A percentile compares a stretch with the other conserved stretches of the same genome.
Evolutionary conservation across 164 flowering plant species (phyloP).

Genomic region (Malania oleifera): DNA sequence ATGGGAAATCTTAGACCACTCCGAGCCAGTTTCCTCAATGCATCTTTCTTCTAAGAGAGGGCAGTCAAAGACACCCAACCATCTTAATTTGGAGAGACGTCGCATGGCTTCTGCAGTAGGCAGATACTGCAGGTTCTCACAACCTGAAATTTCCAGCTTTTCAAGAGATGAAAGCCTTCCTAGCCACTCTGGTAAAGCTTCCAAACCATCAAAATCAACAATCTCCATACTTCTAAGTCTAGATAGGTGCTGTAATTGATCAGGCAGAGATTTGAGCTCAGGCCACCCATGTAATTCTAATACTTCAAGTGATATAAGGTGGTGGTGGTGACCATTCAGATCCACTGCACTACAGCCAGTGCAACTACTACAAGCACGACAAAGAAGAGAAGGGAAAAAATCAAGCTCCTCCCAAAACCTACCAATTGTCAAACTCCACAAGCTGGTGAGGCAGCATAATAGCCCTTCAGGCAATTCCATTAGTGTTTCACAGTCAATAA

Average conservation of each 20-base stretch:
- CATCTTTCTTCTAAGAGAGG: constrained; percentile 5
- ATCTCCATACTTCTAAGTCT: not conserved
- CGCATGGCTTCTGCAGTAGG: constrained; percentile 1
- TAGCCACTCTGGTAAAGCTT: constrained; percentile 1
- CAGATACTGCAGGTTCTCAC: constrained; percentile 1
- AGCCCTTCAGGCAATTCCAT: constrained; percentile 2
- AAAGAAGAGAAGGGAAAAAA: not conserved
- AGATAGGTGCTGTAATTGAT: constrained; percentile 5
- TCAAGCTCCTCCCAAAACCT: not conserved
- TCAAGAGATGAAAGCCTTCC: not conserved
- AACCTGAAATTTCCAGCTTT: not conserved
- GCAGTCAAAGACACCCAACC: not conserved
- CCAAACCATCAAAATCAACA: not conserved
- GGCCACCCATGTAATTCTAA: not conserved
- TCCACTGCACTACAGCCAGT: too few relatives aligned
- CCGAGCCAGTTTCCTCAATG: not conserved
- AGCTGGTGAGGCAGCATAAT: not conserved
- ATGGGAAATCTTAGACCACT: constrained; percentile 3
- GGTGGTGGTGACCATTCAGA: not conserved
- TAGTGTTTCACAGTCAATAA: not conserved
- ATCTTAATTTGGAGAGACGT: not conserved
- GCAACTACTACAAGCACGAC: not conserved
- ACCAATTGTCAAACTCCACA: not conserved
- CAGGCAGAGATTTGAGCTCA: constrained; percentile 9
- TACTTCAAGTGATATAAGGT: not conserved